Percentiles rank a stretch among this genome's conserved stretches.
These are phyloP conservation scores for Rhizophagus prolifer DNA, from an alignment of 192 early-diverging fungal species.

Conservation along the genomic window DNA sequence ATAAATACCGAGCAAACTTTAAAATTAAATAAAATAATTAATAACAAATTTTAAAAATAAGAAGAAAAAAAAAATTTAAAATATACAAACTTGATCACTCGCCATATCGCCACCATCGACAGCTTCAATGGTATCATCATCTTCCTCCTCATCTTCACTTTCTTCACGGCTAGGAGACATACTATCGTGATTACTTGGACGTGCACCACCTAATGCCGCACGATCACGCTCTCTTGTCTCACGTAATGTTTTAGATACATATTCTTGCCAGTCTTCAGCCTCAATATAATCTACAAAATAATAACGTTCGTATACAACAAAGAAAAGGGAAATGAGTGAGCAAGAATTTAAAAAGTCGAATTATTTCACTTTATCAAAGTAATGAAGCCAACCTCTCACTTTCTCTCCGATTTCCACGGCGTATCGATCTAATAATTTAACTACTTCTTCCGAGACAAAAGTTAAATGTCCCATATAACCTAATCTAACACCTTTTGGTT, in stretches of 20 bases:
- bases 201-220: constrained; percentile 47
- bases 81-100: constrained; percentile 59
- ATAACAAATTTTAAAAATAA: neutral
- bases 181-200: constrained; percentile 49
- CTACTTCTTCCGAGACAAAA: constrained; percentile 94
- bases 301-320: neutral
- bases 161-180: constrained; percentile 38
- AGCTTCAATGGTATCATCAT: constrained; percentile 54
- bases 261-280: constrained; percentile 53
- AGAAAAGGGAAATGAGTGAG: too few relatives aligned
- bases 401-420: constrained; percentile 26
- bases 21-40: neutral
- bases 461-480: constrained; percentile 99
- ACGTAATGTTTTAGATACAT: constrained; percentile 48
- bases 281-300: constrained; percentile 44
- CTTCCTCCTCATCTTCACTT: constrained; percentile 55
- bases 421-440: constrained; percentile 79
- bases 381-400: constrained; percentile 24
- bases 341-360: too few relatives aligned
- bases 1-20: constrained; percentile 70
- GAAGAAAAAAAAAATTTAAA: neutral
- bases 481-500: constrained; percentile 86
- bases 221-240: constrained; percentile 48
- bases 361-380: neutral
- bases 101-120: constrained; percentile 60